Percentiles rank a stretch among this genome's conserved stretches.
Evolutionary conservation across 352 stramenopile species (phyloP).

Genomic region (Globisporangium ultimum): DNA sequence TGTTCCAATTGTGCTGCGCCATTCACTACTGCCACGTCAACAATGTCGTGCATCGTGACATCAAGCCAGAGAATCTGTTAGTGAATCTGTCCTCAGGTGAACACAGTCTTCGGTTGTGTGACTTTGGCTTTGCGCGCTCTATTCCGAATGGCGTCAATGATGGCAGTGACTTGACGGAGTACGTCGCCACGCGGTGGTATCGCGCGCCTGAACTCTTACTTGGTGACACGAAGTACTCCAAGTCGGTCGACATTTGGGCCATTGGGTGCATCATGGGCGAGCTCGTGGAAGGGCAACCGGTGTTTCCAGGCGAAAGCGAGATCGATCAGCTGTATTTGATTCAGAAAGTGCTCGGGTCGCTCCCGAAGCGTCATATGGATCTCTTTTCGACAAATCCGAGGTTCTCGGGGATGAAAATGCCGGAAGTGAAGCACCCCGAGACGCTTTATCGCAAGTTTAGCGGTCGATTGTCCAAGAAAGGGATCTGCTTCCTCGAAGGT

Average conservation of each 20-base stretch:
- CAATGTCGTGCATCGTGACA: slow-evolving; percentile 98
- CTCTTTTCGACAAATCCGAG: slow-evolving; percentile 90
- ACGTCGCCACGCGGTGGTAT: slow-evolving; percentile 99
- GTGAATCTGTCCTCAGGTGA: slow-evolving; percentile 93
- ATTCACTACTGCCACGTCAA: slow-evolving; percentile 97
- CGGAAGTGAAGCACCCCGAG: slow-evolving; percentile 90
- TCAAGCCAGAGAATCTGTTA: slow-evolving; percentile 99
- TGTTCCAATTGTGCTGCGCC: slow-evolving; percentile 97
- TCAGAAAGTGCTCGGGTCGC: slow-evolving; percentile 97
- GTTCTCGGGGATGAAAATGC: slow-evolving; percentile 92
- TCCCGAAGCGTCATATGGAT: slow-evolving; percentile 91
- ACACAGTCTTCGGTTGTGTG: slow-evolving; percentile 97
- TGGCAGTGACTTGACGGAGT: slow-evolving; percentile 95
- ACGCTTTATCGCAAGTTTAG: slow-evolving; percentile 90
- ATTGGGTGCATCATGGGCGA: slow-evolving; percentile 98
- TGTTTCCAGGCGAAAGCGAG: slow-evolving; percentile 98
- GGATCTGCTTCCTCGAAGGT: slow-evolving; percentile 75
- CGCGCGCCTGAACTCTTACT: slow-evolving; percentile 98
- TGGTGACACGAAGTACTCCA: slow-evolving; percentile 98
- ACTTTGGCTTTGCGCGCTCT: slow-evolving; percentile 96
- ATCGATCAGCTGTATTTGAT: slow-evolving; percentile 99
- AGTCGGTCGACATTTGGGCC: slow-evolving; percentile 94
- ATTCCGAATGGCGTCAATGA: slow-evolving; percentile 69
- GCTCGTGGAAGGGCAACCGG: slow-evolving; percentile 94
- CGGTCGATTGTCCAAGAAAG: slow-evolving; percentile 81